Evolutionary conservation across 768 basidiomycete species (phyloP).

Genomic region (Punctularia strigosozonata): DNA sequence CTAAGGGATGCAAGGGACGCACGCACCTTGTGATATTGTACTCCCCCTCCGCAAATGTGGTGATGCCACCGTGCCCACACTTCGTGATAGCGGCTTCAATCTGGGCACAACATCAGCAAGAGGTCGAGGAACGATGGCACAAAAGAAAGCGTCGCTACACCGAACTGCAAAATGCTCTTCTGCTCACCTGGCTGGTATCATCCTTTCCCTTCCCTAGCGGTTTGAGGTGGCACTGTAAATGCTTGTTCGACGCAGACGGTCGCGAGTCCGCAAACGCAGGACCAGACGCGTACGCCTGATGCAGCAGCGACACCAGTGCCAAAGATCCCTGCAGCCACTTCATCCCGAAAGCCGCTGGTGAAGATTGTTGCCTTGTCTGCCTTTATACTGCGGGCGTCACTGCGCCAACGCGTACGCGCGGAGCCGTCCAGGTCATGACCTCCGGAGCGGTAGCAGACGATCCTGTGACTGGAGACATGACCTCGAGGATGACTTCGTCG

Average conservation of each 20-base stretch:
- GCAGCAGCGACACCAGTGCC: too few relatives aligned
- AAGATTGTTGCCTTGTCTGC: too few relatives aligned
- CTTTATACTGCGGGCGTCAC: too few relatives aligned
- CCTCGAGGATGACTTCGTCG: too few relatives aligned
- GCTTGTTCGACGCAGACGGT: not conserved
- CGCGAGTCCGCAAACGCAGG: too few relatives aligned
- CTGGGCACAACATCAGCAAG: conserved; percentile 11
- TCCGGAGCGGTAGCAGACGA: too few relatives aligned
- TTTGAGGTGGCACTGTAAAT: conserved; percentile 2
- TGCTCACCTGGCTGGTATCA: conserved; percentile 26
- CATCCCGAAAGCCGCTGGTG: too few relatives aligned
- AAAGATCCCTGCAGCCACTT: too few relatives aligned
- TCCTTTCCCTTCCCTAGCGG: conserved; percentile 27
- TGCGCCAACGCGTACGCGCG: too few relatives aligned
- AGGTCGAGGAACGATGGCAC: not conserved
- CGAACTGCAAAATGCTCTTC: not conserved
- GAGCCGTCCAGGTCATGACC: too few relatives aligned
- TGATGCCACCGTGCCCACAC: conserved; percentile 37
- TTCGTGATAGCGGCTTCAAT: conserved; percentile 34
- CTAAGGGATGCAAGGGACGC: not conserved
- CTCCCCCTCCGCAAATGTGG: conserved; percentile 29
- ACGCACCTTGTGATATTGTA: conserved; percentile 41
- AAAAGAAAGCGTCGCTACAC: not conserved
- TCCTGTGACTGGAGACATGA: too few relatives aligned
- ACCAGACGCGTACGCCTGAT: too few relatives aligned